These are phyloP conservation scores for Diaporthe sp. DNA, from an alignment of 2,329 filamentous ascomycete species.

Conservation along the genomic window DNA sequence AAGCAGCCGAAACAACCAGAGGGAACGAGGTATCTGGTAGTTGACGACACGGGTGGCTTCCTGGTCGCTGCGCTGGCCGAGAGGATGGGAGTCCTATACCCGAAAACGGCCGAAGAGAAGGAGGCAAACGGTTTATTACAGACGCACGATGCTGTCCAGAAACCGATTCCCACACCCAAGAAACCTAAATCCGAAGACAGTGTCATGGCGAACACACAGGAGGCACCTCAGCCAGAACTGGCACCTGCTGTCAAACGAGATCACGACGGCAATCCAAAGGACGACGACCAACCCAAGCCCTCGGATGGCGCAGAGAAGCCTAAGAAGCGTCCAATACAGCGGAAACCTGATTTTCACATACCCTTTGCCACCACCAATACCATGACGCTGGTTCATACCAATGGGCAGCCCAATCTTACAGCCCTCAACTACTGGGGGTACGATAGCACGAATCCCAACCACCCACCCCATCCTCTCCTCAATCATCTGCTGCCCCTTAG, in stretches of 20 bases:
- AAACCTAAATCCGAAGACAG: slow-evolving; percentile 40
- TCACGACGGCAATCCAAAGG: slow-evolving; percentile 36
- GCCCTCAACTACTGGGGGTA: slow-evolving; percentile 92
- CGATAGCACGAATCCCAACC: slow-evolving; percentile 76
- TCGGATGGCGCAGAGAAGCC: slow-evolving; percentile 34
- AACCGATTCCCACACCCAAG: not conserved
- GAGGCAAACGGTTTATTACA: slow-evolving; percentile 36
- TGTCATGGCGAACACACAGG: slow-evolving; percentile 43
- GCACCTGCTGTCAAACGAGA: slow-evolving; percentile 31
- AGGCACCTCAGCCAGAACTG: slow-evolving; percentile 13
- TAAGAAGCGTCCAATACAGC: slow-evolving; percentile 43
- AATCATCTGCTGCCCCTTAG: slow-evolving; percentile 86
- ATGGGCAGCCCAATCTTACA: slow-evolving; percentile 88
- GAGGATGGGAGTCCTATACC: slow-evolving; percentile 85
- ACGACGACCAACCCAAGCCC: slow-evolving; percentile 29
- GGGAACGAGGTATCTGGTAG: slow-evolving; percentile 78
- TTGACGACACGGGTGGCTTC: slow-evolving; percentile 90
- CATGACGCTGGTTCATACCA: slow-evolving; percentile 84
- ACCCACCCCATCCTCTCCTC: slow-evolving; percentile 82
- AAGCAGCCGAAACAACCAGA: slow-evolving; percentile 45
- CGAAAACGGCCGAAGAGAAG: slow-evolving; percentile 50
- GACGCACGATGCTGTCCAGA: not conserved
- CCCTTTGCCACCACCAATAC: slow-evolving; percentile 81
- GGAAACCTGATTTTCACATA: slow-evolving; percentile 67
- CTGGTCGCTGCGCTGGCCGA: slow-evolving; percentile 88